A percentile compares a stretch with the other conserved stretches of the same genome.
These are phyloP conservation scores for Juglanconis juglandina DNA, from an alignment of 2,329 filamentous ascomycete genomes.

Conservation along the genomic window DNA sequence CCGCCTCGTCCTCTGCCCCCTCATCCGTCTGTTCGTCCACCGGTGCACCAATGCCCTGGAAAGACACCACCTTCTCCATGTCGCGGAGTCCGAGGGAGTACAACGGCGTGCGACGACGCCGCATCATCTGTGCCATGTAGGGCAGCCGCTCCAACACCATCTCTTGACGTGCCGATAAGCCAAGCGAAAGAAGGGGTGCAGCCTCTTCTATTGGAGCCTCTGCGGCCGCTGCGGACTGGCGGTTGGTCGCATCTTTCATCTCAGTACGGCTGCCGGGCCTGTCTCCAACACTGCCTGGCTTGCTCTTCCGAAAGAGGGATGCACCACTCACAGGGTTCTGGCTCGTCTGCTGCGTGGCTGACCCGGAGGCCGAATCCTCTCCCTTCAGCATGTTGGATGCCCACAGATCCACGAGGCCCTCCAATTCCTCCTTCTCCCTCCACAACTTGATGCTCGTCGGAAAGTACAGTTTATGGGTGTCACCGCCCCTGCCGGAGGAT, in stretches of 20 bases:
- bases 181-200: constrained; percentile 53
- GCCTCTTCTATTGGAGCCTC: constrained; percentile 22
- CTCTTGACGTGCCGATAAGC: constrained; percentile 65
- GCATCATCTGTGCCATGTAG: constrained; percentile 70
- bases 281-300: constrained; percentile 23
- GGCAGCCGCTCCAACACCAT: constrained; percentile 83
- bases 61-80: constrained; percentile 66
- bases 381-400: constrained; percentile 58
- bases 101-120: constrained; percentile 36
- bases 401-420: constrained; percentile 69
- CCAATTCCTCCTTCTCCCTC: constrained; percentile 78
- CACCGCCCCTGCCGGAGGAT: constrained; percentile 41
- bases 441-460: constrained; percentile 81
- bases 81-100: constrained; percentile 45
- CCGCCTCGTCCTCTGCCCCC: constrained; percentile 34
- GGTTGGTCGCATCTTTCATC: constrained; percentile 23
- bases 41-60: constrained; percentile 54
- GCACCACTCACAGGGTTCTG: constrained; percentile 37
- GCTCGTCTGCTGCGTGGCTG: constrained; percentile 24
- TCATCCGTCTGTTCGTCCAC: constrained; percentile 42
- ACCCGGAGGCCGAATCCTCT: constrained; percentile 31
- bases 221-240: constrained; percentile 15
- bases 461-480: constrained; percentile 88
- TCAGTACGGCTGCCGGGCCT: constrained; percentile 18
- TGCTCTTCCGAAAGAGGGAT: constrained; percentile 45